Conservation (phyloP, 2,329 filamentous ascomycete genomes). For the Trichophyton equinum region DNA sequence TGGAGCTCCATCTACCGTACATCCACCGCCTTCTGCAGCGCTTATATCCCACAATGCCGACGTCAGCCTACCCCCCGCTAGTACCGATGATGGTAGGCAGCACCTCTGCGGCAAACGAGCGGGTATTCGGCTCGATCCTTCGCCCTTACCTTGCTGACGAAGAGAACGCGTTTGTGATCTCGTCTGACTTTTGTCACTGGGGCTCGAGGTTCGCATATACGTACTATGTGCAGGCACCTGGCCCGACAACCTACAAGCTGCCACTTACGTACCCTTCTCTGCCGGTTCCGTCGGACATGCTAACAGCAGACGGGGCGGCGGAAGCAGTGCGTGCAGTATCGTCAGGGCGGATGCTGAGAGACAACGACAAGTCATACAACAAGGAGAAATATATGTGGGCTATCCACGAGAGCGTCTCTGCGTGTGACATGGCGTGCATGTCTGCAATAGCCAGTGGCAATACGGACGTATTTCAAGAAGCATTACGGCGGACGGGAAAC, state of each 20-base stretch:
- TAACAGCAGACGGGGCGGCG: slow-evolving; percentile 17
- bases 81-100: slow-evolving; percentile 79
- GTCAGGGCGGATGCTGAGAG: slow-evolving; percentile 19
- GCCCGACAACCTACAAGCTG: slow-evolving; percentile 22
- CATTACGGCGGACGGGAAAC: slow-evolving; percentile 62
- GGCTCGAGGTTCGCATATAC: slow-evolving; percentile 72
- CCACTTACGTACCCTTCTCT: slow-evolving; percentile 21
- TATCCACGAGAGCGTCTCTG: slow-evolving; percentile 76
- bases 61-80: slow-evolving; percentile 54
- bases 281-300: slow-evolving; percentile 26
- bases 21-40: slow-evolving; percentile 64
- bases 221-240: slow-evolving; percentile 50
- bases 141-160: slow-evolving; percentile 66
- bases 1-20: slow-evolving; percentile 95
- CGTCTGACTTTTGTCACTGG: slow-evolving; percentile 97
- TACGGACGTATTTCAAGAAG: slow-evolving; percentile 57
- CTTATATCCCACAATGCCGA: slow-evolving; percentile 37
- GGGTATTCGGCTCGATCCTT: slow-evolving; percentile 55
- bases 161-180: slow-evolving; percentile 68
- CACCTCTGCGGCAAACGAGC: slow-evolving; percentile 54
- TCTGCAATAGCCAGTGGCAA: slow-evolving; percentile 66
- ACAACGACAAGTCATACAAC: slow-evolving; percentile 20
- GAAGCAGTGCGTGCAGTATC: slow-evolving; percentile 21
- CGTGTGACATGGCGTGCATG: slow-evolving; percentile 72
- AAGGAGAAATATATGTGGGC: slow-evolving; percentile 24